phyloP scores from a whole-genome alignment of 1,139 yeast genomes.

The Williopsis jadinii region DNA sequence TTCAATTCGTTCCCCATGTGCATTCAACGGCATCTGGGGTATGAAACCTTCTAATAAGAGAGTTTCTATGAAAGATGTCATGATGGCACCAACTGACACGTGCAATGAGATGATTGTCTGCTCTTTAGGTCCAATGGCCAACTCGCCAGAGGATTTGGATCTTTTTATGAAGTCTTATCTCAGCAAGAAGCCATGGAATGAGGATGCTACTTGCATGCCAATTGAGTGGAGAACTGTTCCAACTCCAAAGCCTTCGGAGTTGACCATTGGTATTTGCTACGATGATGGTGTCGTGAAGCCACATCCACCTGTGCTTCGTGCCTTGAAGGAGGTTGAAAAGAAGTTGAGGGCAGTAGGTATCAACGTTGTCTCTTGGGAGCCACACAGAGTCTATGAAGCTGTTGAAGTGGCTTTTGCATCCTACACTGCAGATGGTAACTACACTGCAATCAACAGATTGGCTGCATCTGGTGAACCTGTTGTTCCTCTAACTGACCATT shows the following conservation, averaged over 20 bases:
- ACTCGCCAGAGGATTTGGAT: constrained; percentile 58
- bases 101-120: constrained; percentile 33
- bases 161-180: constrained; percentile 54
- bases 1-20: constrained; percentile 71
- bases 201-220: constrained; percentile 43
- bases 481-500: constrained; percentile 51
- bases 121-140: constrained; percentile 58
- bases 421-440: constrained; percentile 52
- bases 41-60: constrained; percentile 65
- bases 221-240: constrained; percentile 50
- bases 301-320: constrained; percentile 51
- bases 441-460: constrained; percentile 42
- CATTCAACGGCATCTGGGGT: constrained; percentile 61
- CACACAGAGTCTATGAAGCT: constrained; percentile 44
- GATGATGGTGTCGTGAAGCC: constrained; percentile 45
- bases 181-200: constrained; percentile 52
- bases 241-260: constrained; percentile 35
- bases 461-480: constrained; percentile 62
- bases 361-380: constrained; percentile 42
- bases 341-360: constrained; percentile 38
- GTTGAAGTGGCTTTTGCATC: constrained; percentile 40
- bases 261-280: constrained; percentile 37
- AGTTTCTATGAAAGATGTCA: constrained; percentile 43
- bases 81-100: constrained; percentile 39
- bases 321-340: constrained; percentile 33